Percentiles rank a stretch among this genome's conserved stretches.
Evolutionary conservation across 2,329 filamentous ascomycete genomes (phyloP).

Genomic region (Claviceps humidiphila): DNA sequence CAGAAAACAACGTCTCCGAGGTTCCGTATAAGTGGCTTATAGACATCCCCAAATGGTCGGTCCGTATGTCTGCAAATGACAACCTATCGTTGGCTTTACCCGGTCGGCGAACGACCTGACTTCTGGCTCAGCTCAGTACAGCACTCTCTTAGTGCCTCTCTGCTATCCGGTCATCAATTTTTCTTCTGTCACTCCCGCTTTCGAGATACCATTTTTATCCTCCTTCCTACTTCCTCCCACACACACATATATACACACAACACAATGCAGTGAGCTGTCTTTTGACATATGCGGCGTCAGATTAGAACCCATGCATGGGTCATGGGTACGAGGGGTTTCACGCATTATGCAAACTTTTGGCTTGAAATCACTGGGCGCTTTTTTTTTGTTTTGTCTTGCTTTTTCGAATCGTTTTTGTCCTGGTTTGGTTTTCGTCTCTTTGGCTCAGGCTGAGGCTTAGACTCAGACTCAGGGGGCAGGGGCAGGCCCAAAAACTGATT

Average conservation of each 20-base stretch:
- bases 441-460: no score
- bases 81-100: no score
- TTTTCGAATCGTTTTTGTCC: no score
- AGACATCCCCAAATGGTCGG: no score
- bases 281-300: constrained; percentile 4
- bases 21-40: constrained; percentile 23
- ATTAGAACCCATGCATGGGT: background rate
- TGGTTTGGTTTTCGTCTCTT: no score
- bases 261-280: background rate
- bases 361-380: no score
- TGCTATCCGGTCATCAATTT: background rate
- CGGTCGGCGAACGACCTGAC: background rate
- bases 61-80: no score
- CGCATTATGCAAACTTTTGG: no score
- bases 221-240: background rate
- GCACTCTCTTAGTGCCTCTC: background rate
- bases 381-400: no score
- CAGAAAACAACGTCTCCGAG: constrained; percentile 50
- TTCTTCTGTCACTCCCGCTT: background rate
- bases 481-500: no score
- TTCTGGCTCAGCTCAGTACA: background rate
- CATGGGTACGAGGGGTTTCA: no score
- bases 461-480: no score
- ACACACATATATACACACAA: background rate
- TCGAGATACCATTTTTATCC: constrained; percentile 4